Percentiles rank a stretch among this genome's conserved stretches.
Conservation (phyloP, 306 rosid genomes). For the Trifolium dubium region DNA sequence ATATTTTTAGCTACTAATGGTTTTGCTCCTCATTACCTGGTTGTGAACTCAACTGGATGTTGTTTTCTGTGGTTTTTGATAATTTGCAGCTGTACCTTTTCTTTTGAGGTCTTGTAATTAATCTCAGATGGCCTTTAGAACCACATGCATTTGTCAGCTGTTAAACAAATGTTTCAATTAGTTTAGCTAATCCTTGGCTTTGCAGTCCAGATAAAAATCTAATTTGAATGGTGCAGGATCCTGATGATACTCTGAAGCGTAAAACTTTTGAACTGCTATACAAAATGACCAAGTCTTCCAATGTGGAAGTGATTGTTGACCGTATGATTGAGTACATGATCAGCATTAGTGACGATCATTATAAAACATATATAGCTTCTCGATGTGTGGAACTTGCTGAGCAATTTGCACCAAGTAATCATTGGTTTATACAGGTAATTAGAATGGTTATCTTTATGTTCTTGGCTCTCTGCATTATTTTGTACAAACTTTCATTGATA, state of each 20-base stretch:
- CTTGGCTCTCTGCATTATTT: conserved; percentile 28
- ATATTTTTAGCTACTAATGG: conserved; percentile 2
- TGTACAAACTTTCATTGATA: neutral
- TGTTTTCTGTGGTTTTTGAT: conserved; percentile 23
- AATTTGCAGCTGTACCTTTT: neutral
- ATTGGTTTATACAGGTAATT: conserved; percentile 97
- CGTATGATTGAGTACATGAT: conserved; percentile 96
- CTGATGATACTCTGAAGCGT: conserved; percentile 94
- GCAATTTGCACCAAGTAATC: conserved; percentile 96
- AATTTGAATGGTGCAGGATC: conserved; percentile 69
- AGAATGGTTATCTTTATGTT: conserved; percentile 16
- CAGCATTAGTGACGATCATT: conserved; percentile 85
- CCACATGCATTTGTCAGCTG: conserved; percentile 3
- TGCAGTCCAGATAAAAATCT: conserved; percentile 34
- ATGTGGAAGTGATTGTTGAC: conserved; percentile 97
- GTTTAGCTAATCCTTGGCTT: conserved; percentile 11
- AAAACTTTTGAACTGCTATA: conserved; percentile 88
- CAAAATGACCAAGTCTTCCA: conserved; percentile 96
- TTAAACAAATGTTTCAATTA: conserved; percentile 9
- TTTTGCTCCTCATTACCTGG: conserved; percentile 24
- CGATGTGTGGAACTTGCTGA: conserved; percentile 97
- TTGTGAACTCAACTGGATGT: conserved; percentile 19
- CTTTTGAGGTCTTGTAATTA: conserved; percentile 13
- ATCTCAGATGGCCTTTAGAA: conserved; percentile 24
- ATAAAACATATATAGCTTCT: conserved; percentile 91